Conservation (phyloP, 306 rosid genomes). For the Nissolia schottii region DNA sequence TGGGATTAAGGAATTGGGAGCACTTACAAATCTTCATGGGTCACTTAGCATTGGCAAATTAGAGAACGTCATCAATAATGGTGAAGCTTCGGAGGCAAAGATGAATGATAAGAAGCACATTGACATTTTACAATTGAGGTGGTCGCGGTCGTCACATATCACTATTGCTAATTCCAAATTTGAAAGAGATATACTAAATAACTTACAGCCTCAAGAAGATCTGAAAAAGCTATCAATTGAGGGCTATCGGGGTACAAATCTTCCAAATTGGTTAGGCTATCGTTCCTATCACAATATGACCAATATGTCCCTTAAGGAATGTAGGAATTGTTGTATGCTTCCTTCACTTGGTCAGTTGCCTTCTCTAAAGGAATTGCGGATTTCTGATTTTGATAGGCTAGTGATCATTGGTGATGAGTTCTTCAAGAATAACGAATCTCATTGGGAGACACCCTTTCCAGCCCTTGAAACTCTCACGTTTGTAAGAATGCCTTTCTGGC, state of each 20-base stretch:
- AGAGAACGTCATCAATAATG: neutral
- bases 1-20: neutral
- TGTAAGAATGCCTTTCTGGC: neutral
- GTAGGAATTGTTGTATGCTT: neutral
- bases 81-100: neutral
- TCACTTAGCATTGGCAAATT: neutral
- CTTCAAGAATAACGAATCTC: neutral
- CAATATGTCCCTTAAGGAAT: fast-evolving
- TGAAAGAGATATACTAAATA: neutral
- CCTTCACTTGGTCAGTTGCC: neutral
- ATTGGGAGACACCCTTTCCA: neutral
- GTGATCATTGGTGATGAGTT: neutral
- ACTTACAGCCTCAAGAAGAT: neutral
- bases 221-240: neutral
- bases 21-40: neutral
- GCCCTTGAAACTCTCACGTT: neutral
- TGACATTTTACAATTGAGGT: no score
- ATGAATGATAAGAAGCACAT: neutral
- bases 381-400: neutral
- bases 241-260: neutral
- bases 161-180: neutral
- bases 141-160: no score
- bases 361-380: fast-evolving
- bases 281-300: neutral
- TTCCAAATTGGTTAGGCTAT: neutral